Evolutionary conservation across 2,329 filamentous ascomycete species (phyloP).

Genomic region (Diaporthe australafricana): DNA sequence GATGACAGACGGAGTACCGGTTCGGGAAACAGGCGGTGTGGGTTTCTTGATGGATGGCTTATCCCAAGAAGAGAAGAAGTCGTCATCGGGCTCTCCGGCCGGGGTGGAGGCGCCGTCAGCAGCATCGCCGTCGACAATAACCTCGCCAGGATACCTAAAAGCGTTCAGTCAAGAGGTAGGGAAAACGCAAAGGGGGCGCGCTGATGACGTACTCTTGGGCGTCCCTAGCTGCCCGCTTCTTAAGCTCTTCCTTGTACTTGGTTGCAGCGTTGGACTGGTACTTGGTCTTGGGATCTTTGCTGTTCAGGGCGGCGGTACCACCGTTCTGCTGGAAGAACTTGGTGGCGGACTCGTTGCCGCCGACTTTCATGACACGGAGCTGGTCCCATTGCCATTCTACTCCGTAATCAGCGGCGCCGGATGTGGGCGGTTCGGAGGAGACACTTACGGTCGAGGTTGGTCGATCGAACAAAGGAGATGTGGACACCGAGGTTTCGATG

Average conservation of each 20-base stretch:
- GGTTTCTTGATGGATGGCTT: slow-evolving; percentile 97
- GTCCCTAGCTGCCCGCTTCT: slow-evolving; percentile 84
- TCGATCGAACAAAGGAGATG: slow-evolving; percentile 98
- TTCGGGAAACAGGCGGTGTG: slow-evolving; percentile 91
- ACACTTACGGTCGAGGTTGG: slow-evolving; percentile 93
- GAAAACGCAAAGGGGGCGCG: not conserved
- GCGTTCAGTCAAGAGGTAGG: slow-evolving; percentile 38
- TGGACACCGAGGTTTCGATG: slow-evolving; percentile 98
- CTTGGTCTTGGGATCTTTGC: slow-evolving; percentile 97
- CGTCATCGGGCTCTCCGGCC: slow-evolving; percentile 84
- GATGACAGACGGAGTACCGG: slow-evolving; percentile 83
- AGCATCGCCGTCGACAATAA: slow-evolving; percentile 80
- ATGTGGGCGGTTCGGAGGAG: not conserved
- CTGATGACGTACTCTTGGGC: slow-evolving; percentile 77
- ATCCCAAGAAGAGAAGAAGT: slow-evolving; percentile 99
- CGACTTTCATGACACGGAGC: slow-evolving; percentile 96
- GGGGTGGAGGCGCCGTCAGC: slow-evolving; percentile 79
- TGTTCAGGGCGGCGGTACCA: slow-evolving; percentile 90
- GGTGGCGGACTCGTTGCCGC: slow-evolving; percentile 96
- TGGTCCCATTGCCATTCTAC: slow-evolving; percentile 99
- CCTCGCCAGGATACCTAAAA: slow-evolving; percentile 82
- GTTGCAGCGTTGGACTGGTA: slow-evolving; percentile 93
- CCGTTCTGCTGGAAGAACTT: slow-evolving; percentile 99
- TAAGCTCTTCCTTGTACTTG: slow-evolving; percentile 98
- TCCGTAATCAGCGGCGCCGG: slow-evolving; percentile 33